These are phyloP conservation scores for Mycena metata DNA, from an alignment of 768 basidiomycete genomes.

Conservation along the genomic window DNA sequence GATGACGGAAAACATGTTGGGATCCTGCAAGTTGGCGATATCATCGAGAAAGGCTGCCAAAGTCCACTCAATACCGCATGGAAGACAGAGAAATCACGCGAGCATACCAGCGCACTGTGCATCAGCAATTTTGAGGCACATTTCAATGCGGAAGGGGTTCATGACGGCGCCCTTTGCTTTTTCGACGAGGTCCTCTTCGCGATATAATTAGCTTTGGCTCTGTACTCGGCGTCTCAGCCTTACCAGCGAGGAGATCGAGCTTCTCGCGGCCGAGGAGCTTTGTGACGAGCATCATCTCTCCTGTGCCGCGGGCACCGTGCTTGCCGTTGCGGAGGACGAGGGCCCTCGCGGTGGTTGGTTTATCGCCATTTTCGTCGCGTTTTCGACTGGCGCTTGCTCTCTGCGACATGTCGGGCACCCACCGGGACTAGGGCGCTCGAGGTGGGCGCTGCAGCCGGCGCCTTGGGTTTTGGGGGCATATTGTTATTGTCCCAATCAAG, in stretches of 20 bases:
- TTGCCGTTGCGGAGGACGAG: constrained; percentile 83
- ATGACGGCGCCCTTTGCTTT: constrained; percentile 70
- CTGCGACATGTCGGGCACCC: constrained; percentile 67
- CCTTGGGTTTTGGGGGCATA: constrained; percentile 44
- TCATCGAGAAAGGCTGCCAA: constrained; percentile 76
- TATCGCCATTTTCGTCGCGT: constrained; percentile 64
- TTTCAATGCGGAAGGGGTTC: constrained; percentile 74
- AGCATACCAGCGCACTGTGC: constrained; percentile 78
- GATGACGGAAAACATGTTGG: constrained; percentile 69
- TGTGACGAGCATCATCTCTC: constrained; percentile 69
- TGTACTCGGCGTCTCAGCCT: constrained; percentile 37
- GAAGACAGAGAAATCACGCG: constrained; percentile 15
- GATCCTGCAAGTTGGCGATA: constrained; percentile 75
- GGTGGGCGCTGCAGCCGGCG: constrained; percentile 40
- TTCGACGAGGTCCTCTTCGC: constrained; percentile 75
- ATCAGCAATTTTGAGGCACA: constrained; percentile 76
- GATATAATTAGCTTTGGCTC: constrained; percentile 24
- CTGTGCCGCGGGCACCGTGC: constrained; percentile 77
- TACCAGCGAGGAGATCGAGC: constrained; percentile 83
- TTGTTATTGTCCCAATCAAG: constrained; percentile 35
- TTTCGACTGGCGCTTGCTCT: constrained; percentile 49
- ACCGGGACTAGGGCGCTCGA: constrained; percentile 66
- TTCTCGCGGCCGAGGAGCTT: constrained; percentile 85
- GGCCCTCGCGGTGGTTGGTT: constrained; percentile 79
- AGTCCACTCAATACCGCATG: constrained; percentile 1